Evolutionary conservation across 73 alveolate genomes (phyloP).

Genomic region (Paramecium pentaurelia): DNA sequence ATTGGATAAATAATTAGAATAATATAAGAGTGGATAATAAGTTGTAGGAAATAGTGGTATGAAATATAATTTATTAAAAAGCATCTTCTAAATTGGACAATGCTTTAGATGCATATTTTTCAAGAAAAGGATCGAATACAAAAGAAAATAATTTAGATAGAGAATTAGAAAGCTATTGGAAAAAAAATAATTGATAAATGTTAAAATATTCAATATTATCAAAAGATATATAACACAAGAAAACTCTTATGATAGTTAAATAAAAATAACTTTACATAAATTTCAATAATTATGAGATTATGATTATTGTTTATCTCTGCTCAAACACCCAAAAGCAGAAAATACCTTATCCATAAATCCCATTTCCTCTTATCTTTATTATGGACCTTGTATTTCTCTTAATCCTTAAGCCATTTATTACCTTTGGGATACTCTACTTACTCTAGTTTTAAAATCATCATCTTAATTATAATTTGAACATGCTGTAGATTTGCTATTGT

Average conservation of each 20-base stretch:
- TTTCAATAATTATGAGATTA: constrained; percentile 7
- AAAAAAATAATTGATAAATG: constrained; percentile 7
- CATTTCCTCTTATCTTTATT: constrained; percentile 19
- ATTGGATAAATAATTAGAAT: background rate
- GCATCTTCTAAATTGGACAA: background rate
- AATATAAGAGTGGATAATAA: background rate
- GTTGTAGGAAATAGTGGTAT: background rate
- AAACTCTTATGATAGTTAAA: background rate
- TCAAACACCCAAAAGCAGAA: constrained; percentile 43
- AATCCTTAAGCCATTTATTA: background rate
- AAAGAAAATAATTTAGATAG: background rate
- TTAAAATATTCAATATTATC: background rate
- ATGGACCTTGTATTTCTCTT: constrained; percentile 19
- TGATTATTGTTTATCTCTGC: constrained; percentile 49
- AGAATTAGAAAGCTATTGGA: background rate
- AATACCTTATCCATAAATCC: constrained; percentile 55
- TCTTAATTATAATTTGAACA: background rate
- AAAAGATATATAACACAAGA: background rate
- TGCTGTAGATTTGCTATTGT: background rate
- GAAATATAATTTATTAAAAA: background rate
- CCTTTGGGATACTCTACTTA: background rate
- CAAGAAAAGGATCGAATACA: background rate
- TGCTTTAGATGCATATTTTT: background rate
- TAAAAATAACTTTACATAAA: background rate
- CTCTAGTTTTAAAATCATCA: background rate